A percentile compares a stretch with the other conserved stretches of the same genome.
phyloP scores from a whole-genome alignment of 306 rosid genomes.

The Fagus crenata region DNA sequence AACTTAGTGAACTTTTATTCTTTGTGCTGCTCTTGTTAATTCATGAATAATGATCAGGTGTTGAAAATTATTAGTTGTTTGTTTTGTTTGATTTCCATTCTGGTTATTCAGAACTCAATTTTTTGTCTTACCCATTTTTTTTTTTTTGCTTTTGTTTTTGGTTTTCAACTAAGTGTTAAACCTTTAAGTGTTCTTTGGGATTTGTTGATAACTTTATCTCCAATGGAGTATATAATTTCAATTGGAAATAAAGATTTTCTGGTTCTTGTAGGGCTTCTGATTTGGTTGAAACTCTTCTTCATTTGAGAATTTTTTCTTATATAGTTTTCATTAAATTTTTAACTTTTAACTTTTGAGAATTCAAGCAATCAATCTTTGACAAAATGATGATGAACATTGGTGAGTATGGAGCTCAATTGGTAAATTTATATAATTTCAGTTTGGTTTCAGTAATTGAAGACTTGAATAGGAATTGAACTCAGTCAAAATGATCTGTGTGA shows the following conservation, averaged over 20 bases:
- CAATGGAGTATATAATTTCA: not conserved
- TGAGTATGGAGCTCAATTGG: not conserved
- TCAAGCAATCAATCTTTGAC: not conserved
- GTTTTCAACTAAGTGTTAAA: not conserved
- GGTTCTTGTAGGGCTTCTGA: not conserved
- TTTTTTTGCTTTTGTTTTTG: no score
- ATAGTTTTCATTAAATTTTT: not conserved
- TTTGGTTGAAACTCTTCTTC: not conserved
- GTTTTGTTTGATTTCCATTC: no score
- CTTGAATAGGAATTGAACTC: not conserved
- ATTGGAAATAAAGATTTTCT: not conserved
- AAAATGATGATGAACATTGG: not conserved
- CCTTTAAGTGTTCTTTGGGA: not conserved
- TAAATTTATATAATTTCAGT: not conserved
- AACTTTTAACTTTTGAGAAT: not conserved
- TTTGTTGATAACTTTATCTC: not conserved
- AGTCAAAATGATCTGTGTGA: no score
- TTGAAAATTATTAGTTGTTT: no score
- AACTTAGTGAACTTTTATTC: no score
- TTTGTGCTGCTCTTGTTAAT: no score
- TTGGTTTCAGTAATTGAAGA: not conserved
- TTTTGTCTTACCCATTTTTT: no score
- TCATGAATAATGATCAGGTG: no score
- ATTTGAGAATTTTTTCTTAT: not conserved
- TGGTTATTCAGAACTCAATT: no score